Evolutionary conservation across 495 filamentous ascomycete species (phyloP).

Genomic region (Podospora bellae-mahoneyi): DNA sequence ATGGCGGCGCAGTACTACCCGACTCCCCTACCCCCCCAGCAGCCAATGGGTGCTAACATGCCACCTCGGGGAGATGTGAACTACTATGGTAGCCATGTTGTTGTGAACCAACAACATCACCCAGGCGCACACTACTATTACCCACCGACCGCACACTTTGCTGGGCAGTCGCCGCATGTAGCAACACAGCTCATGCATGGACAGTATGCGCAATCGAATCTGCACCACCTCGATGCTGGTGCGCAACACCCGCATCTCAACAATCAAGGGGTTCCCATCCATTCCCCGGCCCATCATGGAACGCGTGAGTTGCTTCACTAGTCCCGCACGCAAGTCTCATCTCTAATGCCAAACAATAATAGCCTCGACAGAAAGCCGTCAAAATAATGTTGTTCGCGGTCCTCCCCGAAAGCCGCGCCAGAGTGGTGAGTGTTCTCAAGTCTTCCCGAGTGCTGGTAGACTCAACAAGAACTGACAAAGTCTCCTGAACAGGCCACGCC

Average conservation of each 20-base stretch:
- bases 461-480: constrained; percentile 16
- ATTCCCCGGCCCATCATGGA: constrained; percentile 8
- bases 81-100: constrained; percentile 39
- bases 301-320: constrained; percentile 15
- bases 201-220: constrained; percentile 28
- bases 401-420: constrained; percentile 91
- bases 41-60: constrained; percentile 25
- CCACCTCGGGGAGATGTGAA: constrained; percentile 32
- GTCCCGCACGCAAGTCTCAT: neutral
- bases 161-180: constrained; percentile 27
- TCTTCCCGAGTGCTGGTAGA: neutral
- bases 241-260: constrained; percentile 13
- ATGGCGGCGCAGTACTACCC: constrained; percentile 39
- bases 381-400: constrained; percentile 63
- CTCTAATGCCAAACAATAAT: neutral
- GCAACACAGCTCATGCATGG: constrained; percentile 32
- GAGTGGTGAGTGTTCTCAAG: constrained; percentile 39
- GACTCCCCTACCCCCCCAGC: constrained; percentile 34
- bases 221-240: constrained; percentile 16
- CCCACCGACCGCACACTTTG: constrained; percentile 30
- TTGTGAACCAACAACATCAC: constrained; percentile 38
- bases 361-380: constrained; percentile 20
- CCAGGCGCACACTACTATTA: constrained; percentile 41
- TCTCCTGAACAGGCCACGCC: constrained; percentile 62
- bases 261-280: constrained; percentile 8